Percentiles rank a stretch among this genome's conserved stretches.
Conservation (phyloP, 805 yeast species). For the Jamesozyma piceae region DNA sequence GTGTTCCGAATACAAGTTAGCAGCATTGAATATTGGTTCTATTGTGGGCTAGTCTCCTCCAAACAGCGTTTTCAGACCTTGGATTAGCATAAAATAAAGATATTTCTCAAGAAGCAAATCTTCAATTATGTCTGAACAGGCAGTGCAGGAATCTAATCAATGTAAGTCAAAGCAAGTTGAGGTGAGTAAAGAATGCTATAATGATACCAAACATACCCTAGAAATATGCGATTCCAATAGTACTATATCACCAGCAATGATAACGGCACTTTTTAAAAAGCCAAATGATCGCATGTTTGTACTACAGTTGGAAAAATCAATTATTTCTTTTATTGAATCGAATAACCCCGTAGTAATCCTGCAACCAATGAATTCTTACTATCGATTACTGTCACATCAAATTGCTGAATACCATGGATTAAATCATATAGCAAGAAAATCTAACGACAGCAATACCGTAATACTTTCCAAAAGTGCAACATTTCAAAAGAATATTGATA, state of each 20-base stretch:
- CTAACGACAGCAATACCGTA: slow-evolving; percentile 32
- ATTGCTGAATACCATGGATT: slow-evolving; percentile 57
- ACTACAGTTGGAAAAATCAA: slow-evolving; percentile 39
- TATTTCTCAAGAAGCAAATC: neutral
- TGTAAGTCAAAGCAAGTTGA: no score
- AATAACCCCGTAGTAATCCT: slow-evolving; percentile 35
- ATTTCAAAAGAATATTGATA: slow-evolving; percentile 9
- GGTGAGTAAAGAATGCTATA: no score
- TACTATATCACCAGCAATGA: slow-evolving; percentile 27
- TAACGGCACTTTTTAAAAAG: slow-evolving; percentile 34
- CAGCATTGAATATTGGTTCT: neutral
- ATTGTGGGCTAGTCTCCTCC: no score
- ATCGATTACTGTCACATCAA: slow-evolving; percentile 58
- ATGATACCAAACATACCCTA: no score
- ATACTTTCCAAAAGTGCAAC: slow-evolving; percentile 31
- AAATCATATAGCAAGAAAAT: slow-evolving; percentile 45
- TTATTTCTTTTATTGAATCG: slow-evolving; percentile 38
- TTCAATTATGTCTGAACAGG: neutral
- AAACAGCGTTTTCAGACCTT: neutral
- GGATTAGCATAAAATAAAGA: neutral
- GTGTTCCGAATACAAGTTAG: neutral
- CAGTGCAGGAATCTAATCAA: no score
- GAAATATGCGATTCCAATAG: no score
- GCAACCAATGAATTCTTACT: slow-evolving; percentile 58
- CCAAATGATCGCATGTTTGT: slow-evolving; percentile 43